phyloP scores from a whole-genome alignment of 768 basidiomycete species.

The Kockovaella imperatae region DNA sequence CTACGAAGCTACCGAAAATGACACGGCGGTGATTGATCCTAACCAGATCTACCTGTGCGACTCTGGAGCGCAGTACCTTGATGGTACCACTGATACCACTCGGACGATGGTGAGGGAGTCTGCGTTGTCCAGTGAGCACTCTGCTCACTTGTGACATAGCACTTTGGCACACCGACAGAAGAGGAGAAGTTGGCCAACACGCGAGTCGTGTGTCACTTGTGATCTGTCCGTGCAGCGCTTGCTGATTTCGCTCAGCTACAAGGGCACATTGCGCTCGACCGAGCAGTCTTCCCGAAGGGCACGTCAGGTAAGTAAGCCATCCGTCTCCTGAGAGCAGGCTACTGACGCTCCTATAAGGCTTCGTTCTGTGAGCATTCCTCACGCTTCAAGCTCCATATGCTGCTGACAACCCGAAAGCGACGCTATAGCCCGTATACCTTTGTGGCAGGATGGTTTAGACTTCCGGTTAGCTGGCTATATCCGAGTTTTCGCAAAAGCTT shows the following conservation, averaged over 20 bases:
- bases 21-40: conserved; percentile 62
- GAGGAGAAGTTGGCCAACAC: conserved; percentile 86
- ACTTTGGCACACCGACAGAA: conserved; percentile 75
- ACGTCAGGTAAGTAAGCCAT: conserved; percentile 42
- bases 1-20: conserved; percentile 68
- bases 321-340: background rate
- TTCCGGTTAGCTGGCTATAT: conserved; percentile 36
- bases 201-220: conserved; percentile 51
- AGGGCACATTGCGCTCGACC: conserved; percentile 60
- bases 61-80: conserved; percentile 82
- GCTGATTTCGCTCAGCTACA: conserved; percentile 27
- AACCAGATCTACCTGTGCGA: conserved; percentile 67
- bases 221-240: conserved; percentile 36
- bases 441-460: conserved; percentile 42
- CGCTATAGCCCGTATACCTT: conserved; percentile 15
- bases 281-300: conserved; percentile 64
- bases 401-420: conserved; percentile 6
- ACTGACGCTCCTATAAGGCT: background rate
- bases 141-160: conserved; percentile 47
- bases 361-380: conserved; percentile 6
- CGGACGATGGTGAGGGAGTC: conserved; percentile 68
- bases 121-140: background rate
- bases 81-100: conserved; percentile 89
- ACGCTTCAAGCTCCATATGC: background rate
- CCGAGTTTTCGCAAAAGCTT: background rate